These are phyloP conservation scores for Alternaria sp. DNA, from an alignment of 2,329 filamentous ascomycete genomes.

Conservation along the genomic window DNA sequence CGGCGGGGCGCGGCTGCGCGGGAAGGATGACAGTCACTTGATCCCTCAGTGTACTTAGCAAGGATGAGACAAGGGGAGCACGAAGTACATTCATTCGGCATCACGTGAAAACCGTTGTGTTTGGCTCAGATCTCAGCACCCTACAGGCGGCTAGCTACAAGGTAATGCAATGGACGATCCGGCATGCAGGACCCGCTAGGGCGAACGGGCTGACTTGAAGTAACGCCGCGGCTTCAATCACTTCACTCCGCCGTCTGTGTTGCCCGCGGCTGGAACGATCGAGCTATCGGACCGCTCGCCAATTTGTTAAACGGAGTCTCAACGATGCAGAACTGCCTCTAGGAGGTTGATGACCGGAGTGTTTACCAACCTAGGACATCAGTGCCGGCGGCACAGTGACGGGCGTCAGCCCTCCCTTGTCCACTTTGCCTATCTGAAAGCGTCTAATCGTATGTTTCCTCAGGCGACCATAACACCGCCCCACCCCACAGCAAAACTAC, in stretches of 20 bases:
- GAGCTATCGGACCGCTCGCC: constrained; percentile 6
- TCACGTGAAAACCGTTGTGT: constrained; percentile 3
- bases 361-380: constrained; percentile 6
- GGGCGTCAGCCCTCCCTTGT: not conserved
- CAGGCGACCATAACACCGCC: constrained; percentile 14
- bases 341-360: constrained; percentile 5
- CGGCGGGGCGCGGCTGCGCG: constrained; percentile 34
- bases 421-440: constrained; percentile 7
- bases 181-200: not conserved
- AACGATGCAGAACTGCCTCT: constrained; percentile 1
- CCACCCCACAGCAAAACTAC: constrained; percentile 8
- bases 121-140: not conserved
- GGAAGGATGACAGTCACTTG: constrained; percentile 44
- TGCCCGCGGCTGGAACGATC: constrained; percentile 2
- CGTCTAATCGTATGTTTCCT: constrained; percentile 15
- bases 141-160: not conserved
- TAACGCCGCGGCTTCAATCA: not conserved
- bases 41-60: constrained; percentile 16
- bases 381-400: constrained; percentile 10
- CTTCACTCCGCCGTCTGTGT: not conserved
- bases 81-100: not conserved
- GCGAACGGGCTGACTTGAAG: not conserved
- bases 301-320: not conserved
- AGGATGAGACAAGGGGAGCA: constrained; percentile 3
- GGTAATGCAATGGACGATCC: not conserved